Evolutionary conservation across 2,329 filamentous ascomycete species (phyloP).

Genomic region (Cladosporium velox): DNA sequence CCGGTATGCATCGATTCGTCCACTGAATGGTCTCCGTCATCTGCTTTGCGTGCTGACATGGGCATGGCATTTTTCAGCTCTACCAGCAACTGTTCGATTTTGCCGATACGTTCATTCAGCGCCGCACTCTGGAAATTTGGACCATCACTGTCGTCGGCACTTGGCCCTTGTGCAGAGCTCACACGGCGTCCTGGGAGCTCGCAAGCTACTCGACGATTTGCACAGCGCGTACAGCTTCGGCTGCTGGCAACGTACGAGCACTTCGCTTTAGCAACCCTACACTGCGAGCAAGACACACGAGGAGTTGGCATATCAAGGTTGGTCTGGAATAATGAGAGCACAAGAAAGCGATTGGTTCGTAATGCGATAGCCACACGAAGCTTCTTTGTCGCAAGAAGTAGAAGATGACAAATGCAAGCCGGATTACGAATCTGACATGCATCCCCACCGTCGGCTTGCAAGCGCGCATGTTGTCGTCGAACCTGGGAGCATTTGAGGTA

Average conservation of each 20-base stretch:
- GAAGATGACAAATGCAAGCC: background rate
- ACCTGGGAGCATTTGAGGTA: background rate
- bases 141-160: background rate
- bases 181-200: background rate
- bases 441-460: background rate
- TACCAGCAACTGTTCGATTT: background rate
- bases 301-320: background rate
- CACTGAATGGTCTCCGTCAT: background rate
- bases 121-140: background rate
- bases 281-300: background rate
- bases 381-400: background rate
- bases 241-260: background rate
- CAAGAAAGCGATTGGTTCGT: background rate
- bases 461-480: background rate
- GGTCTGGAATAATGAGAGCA: background rate
- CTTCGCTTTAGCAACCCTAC: background rate
- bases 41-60: background rate
- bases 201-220: background rate
- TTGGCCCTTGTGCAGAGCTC: background rate
- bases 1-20: background rate
- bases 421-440: background rate
- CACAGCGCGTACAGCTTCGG: background rate
- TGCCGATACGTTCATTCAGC: background rate
- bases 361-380: background rate
- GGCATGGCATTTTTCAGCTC: background rate